phyloP scores from a whole-genome alignment of 2,329 filamentous ascomycete genomes.

The Fusarium decemcellulare region DNA sequence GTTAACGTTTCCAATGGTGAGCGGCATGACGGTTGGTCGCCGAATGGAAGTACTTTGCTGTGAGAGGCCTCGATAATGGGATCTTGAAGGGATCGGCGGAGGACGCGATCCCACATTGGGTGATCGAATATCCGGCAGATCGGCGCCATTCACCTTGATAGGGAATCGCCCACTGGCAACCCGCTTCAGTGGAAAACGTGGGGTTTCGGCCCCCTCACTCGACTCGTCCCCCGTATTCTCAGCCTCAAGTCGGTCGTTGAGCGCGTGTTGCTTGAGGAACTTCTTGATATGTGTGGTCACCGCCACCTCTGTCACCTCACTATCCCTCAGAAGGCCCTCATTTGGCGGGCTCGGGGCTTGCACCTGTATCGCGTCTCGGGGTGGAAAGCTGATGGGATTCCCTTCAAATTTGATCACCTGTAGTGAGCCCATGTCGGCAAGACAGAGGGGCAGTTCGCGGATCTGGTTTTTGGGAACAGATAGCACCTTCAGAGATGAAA shows the following conservation, averaged over 20 bases:
- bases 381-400: slow-evolving; percentile 87
- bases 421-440: slow-evolving; percentile 91
- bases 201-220: slow-evolving; percentile 85
- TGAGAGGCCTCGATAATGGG: slow-evolving; percentile 83
- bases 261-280: slow-evolving; percentile 68
- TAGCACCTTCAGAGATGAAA: slow-evolving; percentile 90
- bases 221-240: slow-evolving; percentile 72
- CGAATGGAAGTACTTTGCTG: slow-evolving; percentile 76
- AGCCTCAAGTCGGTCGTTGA: slow-evolving; percentile 66
- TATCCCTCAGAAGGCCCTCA: slow-evolving; percentile 67
- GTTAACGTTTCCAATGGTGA: slow-evolving; percentile 77
- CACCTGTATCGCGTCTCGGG: slow-evolving; percentile 76
- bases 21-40: slow-evolving; percentile 79
- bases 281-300: slow-evolving; percentile 74
- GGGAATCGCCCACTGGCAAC: slow-evolving; percentile 76
- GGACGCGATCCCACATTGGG: slow-evolving; percentile 73
- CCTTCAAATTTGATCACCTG: slow-evolving; percentile 92
- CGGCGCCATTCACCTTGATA: slow-evolving; percentile 80
- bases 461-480: slow-evolving; percentile 91
- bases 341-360: slow-evolving; percentile 69
- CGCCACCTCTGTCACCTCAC: slow-evolving; percentile 73
- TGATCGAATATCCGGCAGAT: slow-evolving; percentile 77
- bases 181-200: slow-evolving; percentile 76
- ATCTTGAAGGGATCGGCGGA: slow-evolving; percentile 82
- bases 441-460: slow-evolving; percentile 83